These are phyloP conservation scores for Moelleriella libera DNA, from an alignment of 2,329 filamentous ascomycete species.

Conservation along the genomic window DNA sequence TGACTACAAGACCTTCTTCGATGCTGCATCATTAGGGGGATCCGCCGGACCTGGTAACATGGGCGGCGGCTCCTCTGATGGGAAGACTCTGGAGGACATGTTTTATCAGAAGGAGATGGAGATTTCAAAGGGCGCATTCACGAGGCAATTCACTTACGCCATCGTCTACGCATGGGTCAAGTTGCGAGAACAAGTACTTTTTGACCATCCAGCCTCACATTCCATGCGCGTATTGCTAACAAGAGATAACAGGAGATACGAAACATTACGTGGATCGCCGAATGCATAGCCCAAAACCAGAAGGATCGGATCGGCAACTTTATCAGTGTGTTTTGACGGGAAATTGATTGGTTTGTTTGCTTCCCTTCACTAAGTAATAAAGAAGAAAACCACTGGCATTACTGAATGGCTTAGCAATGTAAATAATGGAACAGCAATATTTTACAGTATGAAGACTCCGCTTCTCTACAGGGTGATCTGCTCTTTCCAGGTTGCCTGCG, in stretches of 20 bases:
- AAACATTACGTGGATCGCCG: slow-evolving; percentile 98
- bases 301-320: slow-evolving; percentile 98
- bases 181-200: slow-evolving; percentile 79
- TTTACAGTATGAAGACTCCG: background rate
- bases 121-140: slow-evolving; percentile 88
- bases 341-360: background rate
- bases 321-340: slow-evolving; percentile 79
- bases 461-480: slow-evolving; percentile 47
- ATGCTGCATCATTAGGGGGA: slow-evolving; percentile 68
- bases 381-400: too few species aligned
- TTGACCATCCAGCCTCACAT: background rate
- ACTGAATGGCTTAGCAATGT: too few species aligned
- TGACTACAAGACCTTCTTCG: slow-evolving; percentile 94
- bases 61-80: slow-evolving; percentile 64
- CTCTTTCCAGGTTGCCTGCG: slow-evolving; percentile 76
- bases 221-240: slow-evolving; percentile 14
- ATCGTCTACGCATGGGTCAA: slow-evolving; percentile 98
- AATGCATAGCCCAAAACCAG: slow-evolving; percentile 99
- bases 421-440: background rate
- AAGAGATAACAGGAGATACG: slow-evolving; percentile 65
- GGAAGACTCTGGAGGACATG: slow-evolving; percentile 86
- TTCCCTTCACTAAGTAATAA: background rate
- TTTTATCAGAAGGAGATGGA: slow-evolving; percentile 99
- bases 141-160: slow-evolving; percentile 85
- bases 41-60: slow-evolving; percentile 68